phyloP scores from a whole-genome alignment of 2,329 filamentous ascomycete species.

The Fusarium incarnatum region DNA sequence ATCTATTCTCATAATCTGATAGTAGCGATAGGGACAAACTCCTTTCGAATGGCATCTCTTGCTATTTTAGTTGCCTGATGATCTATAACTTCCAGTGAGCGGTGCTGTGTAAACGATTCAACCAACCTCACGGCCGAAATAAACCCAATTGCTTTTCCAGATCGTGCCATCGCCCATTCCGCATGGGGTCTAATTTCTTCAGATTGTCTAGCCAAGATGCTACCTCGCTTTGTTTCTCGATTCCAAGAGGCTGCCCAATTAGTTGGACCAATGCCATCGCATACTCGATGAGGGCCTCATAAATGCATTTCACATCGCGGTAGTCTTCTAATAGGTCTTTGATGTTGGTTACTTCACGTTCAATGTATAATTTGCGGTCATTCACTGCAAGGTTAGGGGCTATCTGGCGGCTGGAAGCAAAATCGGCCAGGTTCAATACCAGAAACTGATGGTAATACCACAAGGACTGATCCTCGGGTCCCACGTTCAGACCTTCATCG shows the following conservation, averaged over 20 bases:
- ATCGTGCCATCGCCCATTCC: slow-evolving; percentile 81
- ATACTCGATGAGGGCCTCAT: slow-evolving; percentile 85
- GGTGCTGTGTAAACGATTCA: background rate
- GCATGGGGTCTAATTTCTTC: slow-evolving; percentile 77
- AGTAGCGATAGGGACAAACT: background rate
- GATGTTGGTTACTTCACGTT: slow-evolving; percentile 78
- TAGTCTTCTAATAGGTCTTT: slow-evolving; percentile 73
- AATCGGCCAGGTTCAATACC: slow-evolving; percentile 73
- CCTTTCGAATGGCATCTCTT: background rate
- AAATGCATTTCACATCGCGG: slow-evolving; percentile 79
- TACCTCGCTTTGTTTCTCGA: slow-evolving; percentile 60
- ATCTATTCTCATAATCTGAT: background rate
- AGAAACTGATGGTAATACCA: slow-evolving; percentile 98
- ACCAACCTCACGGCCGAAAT: background rate
- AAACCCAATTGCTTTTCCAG: slow-evolving; percentile 61
- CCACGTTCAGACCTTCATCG: slow-evolving; percentile 83
- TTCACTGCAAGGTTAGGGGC: slow-evolving; percentile 69
- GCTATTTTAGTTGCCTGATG: background rate
- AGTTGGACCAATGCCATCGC: slow-evolving; percentile 69
- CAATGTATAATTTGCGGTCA: slow-evolving; percentile 74
- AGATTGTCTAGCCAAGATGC: slow-evolving; percentile 72
- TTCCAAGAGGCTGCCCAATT: slow-evolving; percentile 56
- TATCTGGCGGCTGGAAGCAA: slow-evolving; percentile 66
- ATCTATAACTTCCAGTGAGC: background rate
- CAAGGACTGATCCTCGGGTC: slow-evolving; percentile 92